Conservation (phyloP, 257 asterid species). For the Petunia secreta region DNA sequence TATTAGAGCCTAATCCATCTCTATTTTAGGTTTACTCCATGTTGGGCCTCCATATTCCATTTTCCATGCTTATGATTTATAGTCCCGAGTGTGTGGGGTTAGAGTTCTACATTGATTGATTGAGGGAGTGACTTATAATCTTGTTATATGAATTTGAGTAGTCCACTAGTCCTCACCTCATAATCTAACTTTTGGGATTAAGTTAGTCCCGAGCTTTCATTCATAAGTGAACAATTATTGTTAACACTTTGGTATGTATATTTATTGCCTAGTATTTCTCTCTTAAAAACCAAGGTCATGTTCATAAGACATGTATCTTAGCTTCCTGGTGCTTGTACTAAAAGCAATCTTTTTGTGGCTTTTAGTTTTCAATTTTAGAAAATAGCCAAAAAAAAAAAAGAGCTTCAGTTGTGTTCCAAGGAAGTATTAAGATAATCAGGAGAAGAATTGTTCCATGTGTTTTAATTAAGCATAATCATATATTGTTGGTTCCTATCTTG, state of each 20-base stretch:
- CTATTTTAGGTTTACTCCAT: neutral
- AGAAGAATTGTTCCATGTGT: slow-evolving; percentile 12
- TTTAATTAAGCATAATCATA: neutral
- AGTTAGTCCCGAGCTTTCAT: slow-evolving; percentile 1
- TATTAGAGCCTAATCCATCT: neutral
- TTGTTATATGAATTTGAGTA: neutral
- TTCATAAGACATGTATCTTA: neutral
- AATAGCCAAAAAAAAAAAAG: neutral
- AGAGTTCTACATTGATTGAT: neutral
- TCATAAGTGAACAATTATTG: neutral
- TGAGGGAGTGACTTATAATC: slow-evolving; percentile 13
- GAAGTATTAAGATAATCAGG: neutral
- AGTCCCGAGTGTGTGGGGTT: neutral
- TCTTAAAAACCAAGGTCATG: neutral
- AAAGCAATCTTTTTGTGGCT: neutral
- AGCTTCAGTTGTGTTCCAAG: neutral
- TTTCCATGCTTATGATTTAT: neutral
- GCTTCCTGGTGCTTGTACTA: neutral
- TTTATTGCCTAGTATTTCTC: neutral
- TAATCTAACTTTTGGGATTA: neutral
- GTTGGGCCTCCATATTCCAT: neutral
- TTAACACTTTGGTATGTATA: neutral
- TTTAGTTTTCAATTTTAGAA: slow-evolving; percentile 6
- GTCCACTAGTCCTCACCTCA: neutral
- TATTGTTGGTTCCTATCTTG: slow-evolving; percentile 9